Percentiles rank a stretch among this genome's conserved stretches.
These are phyloP conservation scores for Euphorbia peplus DNA, from an alignment of 345 rosid species.

Conservation along the genomic window DNA sequence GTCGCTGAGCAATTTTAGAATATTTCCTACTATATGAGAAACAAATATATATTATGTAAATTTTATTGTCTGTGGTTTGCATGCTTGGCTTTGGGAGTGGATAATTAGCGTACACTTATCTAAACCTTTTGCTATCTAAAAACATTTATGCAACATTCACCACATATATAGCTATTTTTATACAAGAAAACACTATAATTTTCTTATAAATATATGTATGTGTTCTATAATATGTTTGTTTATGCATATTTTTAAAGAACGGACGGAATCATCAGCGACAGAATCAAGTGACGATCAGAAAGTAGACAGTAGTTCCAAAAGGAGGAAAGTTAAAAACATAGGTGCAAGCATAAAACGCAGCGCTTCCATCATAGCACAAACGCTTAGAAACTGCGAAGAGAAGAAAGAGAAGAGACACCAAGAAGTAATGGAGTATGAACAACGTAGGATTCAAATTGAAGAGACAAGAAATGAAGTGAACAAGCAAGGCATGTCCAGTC, in stretches of 20 bases:
- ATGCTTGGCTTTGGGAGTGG: no score
- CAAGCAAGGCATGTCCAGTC: slow-evolving; percentile 21
- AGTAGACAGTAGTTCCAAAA: neutral
- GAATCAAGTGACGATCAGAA: slow-evolving; percentile 23
- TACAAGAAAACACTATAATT: no score
- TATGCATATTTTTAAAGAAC: neutral
- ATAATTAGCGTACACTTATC: no score
- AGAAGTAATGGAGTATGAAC: slow-evolving; percentile 32
- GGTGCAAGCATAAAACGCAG: slow-evolving; percentile 27
- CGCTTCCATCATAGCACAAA: slow-evolving; percentile 26
- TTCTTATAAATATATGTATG: no score
- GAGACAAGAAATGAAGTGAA: slow-evolving; percentile 27
- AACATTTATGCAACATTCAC: no score
- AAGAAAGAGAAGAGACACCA: slow-evolving; percentile 33
- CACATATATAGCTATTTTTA: no score
- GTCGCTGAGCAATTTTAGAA: no score
- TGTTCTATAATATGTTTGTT: no score
- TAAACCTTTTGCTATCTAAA: no score
- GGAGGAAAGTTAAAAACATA: slow-evolving; percentile 20
- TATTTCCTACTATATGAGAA: no score
- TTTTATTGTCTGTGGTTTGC: no score
- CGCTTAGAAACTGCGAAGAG: slow-evolving; percentile 32
- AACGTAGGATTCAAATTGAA: slow-evolving; percentile 33
- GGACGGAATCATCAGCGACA: slow-evolving; percentile 21
- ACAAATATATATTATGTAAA: no score